Evolutionary conservation across 116 monocot species (phyloP), one percentile per base, ranked within the genome.

Genomic region (Phalaenopsis hybrid): DNA sequence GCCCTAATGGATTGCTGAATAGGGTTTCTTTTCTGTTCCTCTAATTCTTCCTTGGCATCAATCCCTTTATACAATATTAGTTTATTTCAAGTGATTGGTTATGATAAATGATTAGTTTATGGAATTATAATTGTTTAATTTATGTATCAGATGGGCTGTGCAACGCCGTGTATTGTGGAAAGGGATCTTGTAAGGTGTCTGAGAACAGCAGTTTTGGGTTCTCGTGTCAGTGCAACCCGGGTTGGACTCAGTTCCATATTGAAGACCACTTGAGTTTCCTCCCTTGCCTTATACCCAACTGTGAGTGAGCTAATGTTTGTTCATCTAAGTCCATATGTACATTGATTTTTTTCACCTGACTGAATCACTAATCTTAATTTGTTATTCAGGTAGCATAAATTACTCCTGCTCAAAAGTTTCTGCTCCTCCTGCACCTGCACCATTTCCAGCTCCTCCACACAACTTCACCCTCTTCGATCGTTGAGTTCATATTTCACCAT

Each of bases 221-320:
- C 21, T 48, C 74, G 13, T 89, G 86, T 59, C 23, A 86, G 8
- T 89, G 89, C 77, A 44, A 82, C 0, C 17, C 50, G 0, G 86
- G 86, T 6, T 89, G 89, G 89, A 33, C 73, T 17, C 86, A 84
- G 55, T 79, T 80, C 55, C 82, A 58, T 16, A 41, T 82, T 20
- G 73, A 78, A 8, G 82, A 84, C 52, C 25, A 81, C 41, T 80
- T 89, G 59, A 44, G 82, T 0, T 89, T 86, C 81, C 86, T 86
- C 23, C 89, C 89, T 34, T 86, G 89, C 79, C 68, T 86, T 37
- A 80, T 89, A 77, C 89, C 89, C 72, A 89, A 89, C 74, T 89
- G 89, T 89, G 75, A 84, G 82, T 89, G 75, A 84, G 82, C 4
- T 37, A 37, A 37, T 37, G 37, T 37, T 37, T 37, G 37, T 37